These are phyloP conservation scores for Pseudogymnoascus destructans DNA, from an alignment of 2,329 filamentous ascomycete genomes.

Conservation along the genomic window DNA sequence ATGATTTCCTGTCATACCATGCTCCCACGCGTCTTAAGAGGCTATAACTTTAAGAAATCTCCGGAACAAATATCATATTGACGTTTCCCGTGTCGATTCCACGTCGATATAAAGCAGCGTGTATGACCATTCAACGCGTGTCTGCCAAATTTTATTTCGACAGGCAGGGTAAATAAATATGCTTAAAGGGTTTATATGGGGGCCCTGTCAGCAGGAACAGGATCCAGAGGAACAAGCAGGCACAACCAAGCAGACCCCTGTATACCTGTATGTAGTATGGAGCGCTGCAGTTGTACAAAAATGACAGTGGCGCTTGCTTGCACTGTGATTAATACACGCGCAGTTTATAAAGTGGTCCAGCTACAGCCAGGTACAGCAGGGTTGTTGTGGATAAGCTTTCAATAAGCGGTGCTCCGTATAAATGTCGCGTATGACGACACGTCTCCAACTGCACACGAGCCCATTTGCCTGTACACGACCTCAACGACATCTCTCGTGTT, in stretches of 20 bases:
- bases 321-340: neutral
- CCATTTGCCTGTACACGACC: neutral
- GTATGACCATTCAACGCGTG: neutral
- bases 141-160: neutral
- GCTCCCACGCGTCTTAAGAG: neutral
- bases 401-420: neutral
- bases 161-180: neutral
- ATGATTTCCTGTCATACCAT: neutral
- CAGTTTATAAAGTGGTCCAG: neutral
- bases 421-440: constrained; percentile 8
- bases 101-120: neutral
- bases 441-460: neutral
- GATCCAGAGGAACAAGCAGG: neutral
- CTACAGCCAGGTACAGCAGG: neutral
- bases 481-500: neutral
- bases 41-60: neutral
- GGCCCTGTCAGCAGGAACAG: neutral
- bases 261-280: neutral
- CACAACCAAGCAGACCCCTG: constrained; percentile 1
- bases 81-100: neutral
- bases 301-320: neutral
- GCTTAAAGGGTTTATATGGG: neutral
- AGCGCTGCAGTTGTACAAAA: neutral
- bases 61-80: neutral
- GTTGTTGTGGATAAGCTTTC: neutral